A percentile compares a stretch with the other conserved stretches of the same genome.
Conservation (phyloP, 2,329 filamentous ascomycete species). For the Lojkania enalia region DNA sequence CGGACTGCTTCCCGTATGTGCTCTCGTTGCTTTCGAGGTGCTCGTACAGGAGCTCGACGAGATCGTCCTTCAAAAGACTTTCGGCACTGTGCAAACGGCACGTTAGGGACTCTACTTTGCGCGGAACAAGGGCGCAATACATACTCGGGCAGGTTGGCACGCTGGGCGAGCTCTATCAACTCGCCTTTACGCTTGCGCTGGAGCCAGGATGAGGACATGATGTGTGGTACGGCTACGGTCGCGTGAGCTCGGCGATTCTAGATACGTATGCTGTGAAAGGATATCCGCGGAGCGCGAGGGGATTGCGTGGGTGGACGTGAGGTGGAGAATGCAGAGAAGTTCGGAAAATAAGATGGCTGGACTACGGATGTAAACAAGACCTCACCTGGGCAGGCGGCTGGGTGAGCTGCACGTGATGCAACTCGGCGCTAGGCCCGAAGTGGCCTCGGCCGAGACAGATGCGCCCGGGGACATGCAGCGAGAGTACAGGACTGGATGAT, state of each 20-base stretch:
- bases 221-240: slow-evolving; percentile 47
- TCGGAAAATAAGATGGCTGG: slow-evolving; percentile 1
- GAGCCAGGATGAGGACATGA: slow-evolving; percentile 73
- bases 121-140: slow-evolving; percentile 38
- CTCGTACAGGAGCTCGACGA: slow-evolving; percentile 57
- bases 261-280: slow-evolving; percentile 19
- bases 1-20: slow-evolving; percentile 64
- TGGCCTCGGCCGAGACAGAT: too few relatives aligned
- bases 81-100: slow-evolving; percentile 60
- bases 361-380: background rate
- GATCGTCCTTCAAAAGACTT: slow-evolving; percentile 74
- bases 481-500: too few relatives aligned
- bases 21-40: slow-evolving; percentile 63
- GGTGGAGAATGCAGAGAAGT: slow-evolving; percentile 5
- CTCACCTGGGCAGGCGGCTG: background rate
- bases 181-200: slow-evolving; percentile 81
- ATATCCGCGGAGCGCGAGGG: slow-evolving; percentile 13
- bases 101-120: slow-evolving; percentile 10
- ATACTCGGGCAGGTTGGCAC: slow-evolving; percentile 73
- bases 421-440: slow-evolving; percentile 1
- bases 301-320: slow-evolving; percentile 25
- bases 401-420: slow-evolving; percentile 9
- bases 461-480: too few relatives aligned
- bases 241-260: slow-evolving; percentile 54
- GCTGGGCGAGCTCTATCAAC: slow-evolving; percentile 72